Evolutionary conservation across 352 stramenopile species (phyloP), one percentile per base, ranked within the genome.

Genomic region (Plasmopara halstedii): DNA sequence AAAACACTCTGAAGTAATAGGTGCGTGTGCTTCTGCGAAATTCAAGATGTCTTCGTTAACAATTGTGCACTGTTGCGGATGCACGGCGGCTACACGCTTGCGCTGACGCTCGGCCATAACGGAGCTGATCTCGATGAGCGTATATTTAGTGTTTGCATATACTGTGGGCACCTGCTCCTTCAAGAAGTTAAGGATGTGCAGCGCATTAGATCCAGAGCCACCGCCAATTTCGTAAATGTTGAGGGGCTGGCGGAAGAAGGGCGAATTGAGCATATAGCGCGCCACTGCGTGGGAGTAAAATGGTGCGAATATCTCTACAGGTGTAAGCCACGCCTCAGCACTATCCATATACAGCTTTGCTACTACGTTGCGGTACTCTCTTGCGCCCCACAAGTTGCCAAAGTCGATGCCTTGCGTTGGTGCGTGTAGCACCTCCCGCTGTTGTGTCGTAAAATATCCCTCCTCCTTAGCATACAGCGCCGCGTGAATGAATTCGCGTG

Each of bases 151-250:
- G 9, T 73, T 70, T 10, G 48, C 67, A 55, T 96, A 96, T 23
- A 95, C 66, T 14, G 81, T 64, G 0, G 83, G 84, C 15, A 73
- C 83, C 14, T 81, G 55, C 8, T 81, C 54, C 47, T 74, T 67
- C 22, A 96, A 54, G 53, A 83, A 94, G 59, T 96, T 78, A 19
- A 96, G 76, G 37, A 96, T 92, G 41, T 94, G 77, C 43, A 93
- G 64, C 36, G 87, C 87, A 38, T 95, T 95, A 22, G 82, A 94
- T 50, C 87, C 85, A 4, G 86, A 79, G 4, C 87, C 87, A 20
- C 85, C 87, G 27, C 87, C 87, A 31, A 94, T 86, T 52, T 96
- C 87, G 51, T 78, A 87, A 47, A 96, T 81, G 55, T 72, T 51
- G 42, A 93, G 56, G 38, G 70, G 51, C 26, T 71, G 51, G 33